Conservation (phyloP, 495 filamentous ascomycete species). For the Aspergillus baeticus region DNA sequence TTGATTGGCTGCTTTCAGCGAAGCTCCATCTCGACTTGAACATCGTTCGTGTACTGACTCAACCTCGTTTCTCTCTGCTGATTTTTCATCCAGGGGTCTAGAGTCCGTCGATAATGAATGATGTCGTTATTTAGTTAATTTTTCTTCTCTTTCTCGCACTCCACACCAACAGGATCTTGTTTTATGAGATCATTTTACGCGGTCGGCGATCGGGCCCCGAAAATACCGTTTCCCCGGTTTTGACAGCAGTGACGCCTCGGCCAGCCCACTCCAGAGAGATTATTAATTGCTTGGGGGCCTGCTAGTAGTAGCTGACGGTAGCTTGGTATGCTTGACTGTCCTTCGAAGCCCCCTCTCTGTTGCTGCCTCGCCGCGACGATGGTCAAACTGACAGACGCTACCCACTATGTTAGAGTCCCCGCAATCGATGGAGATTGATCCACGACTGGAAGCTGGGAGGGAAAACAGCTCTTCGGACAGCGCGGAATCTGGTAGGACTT, state of each 20-base stretch:
- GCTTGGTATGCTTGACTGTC: neutral
- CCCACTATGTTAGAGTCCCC: conserved; percentile 14
- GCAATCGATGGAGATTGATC: conserved; percentile 36
- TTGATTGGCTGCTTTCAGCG: conserved; percentile 5
- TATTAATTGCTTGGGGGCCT: neutral
- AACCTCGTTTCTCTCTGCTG: neutral
- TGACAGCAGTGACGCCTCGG: neutral
- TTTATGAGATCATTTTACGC: neutral
- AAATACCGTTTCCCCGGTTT: neutral
- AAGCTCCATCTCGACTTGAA: neutral
- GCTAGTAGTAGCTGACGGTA: neutral
- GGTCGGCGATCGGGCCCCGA: conserved; percentile 5
- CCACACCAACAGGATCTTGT: neutral
- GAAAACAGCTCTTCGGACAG: conserved; percentile 18
- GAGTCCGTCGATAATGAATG: neutral
- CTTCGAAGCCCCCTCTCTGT: neutral
- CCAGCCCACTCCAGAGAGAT: conserved; percentile 1
- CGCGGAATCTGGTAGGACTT: conserved; percentile 14
- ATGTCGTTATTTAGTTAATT: neutral
- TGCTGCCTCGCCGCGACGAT: neutral
- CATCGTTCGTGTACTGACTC: neutral
- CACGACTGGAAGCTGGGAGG: conserved; percentile 24
- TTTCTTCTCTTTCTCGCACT: neutral
- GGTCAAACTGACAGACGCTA: conserved; percentile 14
- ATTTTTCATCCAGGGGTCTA: neutral